Base-by-base conservation (phyloP, 352 stramenopile species). In the Pythium vanterpoolii region DNA sequence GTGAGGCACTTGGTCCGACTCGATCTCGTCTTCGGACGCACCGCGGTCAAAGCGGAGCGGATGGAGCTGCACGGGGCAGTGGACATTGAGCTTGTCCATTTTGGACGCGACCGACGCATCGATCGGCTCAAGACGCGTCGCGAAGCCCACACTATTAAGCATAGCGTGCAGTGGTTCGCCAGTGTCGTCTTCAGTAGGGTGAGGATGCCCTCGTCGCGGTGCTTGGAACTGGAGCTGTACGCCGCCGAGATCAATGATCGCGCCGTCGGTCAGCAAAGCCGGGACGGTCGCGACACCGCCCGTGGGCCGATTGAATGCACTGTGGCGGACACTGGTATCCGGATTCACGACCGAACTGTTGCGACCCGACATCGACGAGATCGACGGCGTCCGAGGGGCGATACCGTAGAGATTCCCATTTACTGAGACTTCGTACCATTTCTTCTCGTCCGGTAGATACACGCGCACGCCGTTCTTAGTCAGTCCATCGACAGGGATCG, bases 401-500 rank as follows among this genome's bases (percentile, higher is more conserved):
- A 93, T 89, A 8, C 64, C 69, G 46, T 89, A 93, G 50, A 93
- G 45, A 48, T 75, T 83, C 6, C 83, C 83, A 59, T 90, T 90
- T 56, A 93, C 80, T 3, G 80, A 90, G 39, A 93, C 83, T 58
- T 93, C 83, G 38, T 86, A 89, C 83, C 83, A 93, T 27, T 83
- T 61, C 44, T 86, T 79, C 36, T 76, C 71, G 40, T 89, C 77
- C 0, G 83, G 80, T n/a, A 90, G 65, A 79, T 79, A 93, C 30
- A 93, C 68, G 1, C 83, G 76, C 52, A 93, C 80, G 5, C 83
- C 83, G 52, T 93, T 93, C 53, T 89, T 90, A n/a, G 83, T 93
- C 36, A 93, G 47, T 26, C 80, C 83, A 45, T 93, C 83, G 19
- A 93, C 52, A 1, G 76, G 77, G 11, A 90, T 40, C 2, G 73